Evolutionary conservation across 1,284 basidiomycete genomes (phyloP), one percentile per base, ranked within the genome.

Genomic region (Sphaerobolus stellatus): DNA sequence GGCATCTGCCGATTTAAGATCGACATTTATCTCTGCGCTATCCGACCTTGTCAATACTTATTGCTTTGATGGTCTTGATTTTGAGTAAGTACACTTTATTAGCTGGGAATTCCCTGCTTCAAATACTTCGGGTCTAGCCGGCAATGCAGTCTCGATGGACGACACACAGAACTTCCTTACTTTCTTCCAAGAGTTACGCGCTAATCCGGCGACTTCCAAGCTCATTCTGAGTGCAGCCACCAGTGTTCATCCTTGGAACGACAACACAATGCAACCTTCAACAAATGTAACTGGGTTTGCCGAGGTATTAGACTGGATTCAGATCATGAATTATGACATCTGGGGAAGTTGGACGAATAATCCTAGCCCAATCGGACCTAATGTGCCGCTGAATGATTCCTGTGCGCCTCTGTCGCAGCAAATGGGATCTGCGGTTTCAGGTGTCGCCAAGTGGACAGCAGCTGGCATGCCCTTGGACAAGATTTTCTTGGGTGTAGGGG

Each of bases 51-150:
- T 87, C 40, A 64, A 75, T 27, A 64, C 77, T 58, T 92, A 92
- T 68, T 66, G 80, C 27, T 73, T 96, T 2, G 86, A 92, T 66
- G 93, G 92, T 11, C 78, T 96, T 56, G 92, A 95, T 67, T 86
- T 95, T 60, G 93, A 95, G 86, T 88, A 64, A 56, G 85, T n/a
- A n/a, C 54, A 29, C 7, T 44, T 48, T 30, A 27, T n/a, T 20
- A 94, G 93, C 67, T 94, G 92, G 92, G 92, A 94, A 68, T 94
- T 90, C 66, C 93, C 93, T 28, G n/a, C n/a, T n/a, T n/a, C n/a
- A n/a, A 82, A 78, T 28, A 73, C 72, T 14, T 74, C 74, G 51
- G 92, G 91, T 24, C 79, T 89, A n/a, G 77, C 80, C 9, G 90
- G 89, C 64, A 95, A 94, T 70, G 68, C 68, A 7, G 71, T 85